Evolutionary conservation across 2,329 filamentous ascomycete species (phyloP), one percentile per base, ranked within the genome.

Genomic region (Capronia coronata): DNA sequence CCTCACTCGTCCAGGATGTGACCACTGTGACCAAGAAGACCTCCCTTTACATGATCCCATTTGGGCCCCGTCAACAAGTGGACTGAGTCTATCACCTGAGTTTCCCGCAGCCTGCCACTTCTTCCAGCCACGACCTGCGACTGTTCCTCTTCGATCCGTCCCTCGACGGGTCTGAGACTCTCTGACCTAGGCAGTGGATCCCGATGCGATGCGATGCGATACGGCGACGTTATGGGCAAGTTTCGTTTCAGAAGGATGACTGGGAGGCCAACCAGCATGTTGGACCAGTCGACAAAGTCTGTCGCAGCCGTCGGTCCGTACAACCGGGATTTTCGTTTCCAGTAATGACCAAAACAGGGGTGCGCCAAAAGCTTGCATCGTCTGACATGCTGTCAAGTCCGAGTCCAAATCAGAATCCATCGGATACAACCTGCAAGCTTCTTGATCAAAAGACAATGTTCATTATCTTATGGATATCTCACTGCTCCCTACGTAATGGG

Each of bases 11-110:
- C 46, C 37, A 47, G 21, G 30, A 45, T n/a, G n/a, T n/a, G n/a
- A n/a, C n/a, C n/a, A n/a, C 5, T 52, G 53, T 55, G 53, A 55
- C 44, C 25, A 38, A 43, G 29, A 47, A 19, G 25, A 2, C 10
- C 16, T 43, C 18, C 45, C 25, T 14, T 30, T 23, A 44, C 39
- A 40, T 19, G 34, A 37, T 10, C 19, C 16, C 18, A 19, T 37
- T 37, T 23, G 14, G 16, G 25, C 16, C 34, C 16, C 13, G 29
- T 41, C 35, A 38, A 21, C 18, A 16, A 45, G 47, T 53, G 50
- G 50, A 25, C 46, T 56, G 54, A 56, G 43, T 52, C 19, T 22
- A 40, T 56, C 54, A 56, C 47, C 54, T 51, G 54, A 56, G 44
- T 30, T 3, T 7, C 2, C 32, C n/a, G 7, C 29, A 9, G 29